Percentiles rank a stretch among this genome's conserved stretches.
These are phyloP conservation scores for Polyporus arcularius DNA, from an alignment of 768 basidiomycete genomes.

Conservation along the genomic window DNA sequence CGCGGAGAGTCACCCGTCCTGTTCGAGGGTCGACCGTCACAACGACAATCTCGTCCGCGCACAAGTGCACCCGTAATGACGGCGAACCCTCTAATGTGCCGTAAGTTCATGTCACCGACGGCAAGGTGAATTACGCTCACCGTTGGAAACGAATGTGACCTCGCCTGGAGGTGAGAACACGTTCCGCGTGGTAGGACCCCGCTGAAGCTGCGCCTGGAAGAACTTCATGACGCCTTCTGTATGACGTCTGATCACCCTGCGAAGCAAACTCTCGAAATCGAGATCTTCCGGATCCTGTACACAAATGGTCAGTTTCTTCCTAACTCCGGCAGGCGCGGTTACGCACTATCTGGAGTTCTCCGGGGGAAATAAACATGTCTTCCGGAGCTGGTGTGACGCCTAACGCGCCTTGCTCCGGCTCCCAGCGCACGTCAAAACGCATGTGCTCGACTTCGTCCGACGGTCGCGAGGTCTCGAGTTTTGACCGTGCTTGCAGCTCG, in stretches of 20 bases:
- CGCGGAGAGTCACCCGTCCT: slow-evolving; percentile 74
- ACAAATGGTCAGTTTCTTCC: neutral
- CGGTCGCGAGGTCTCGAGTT: slow-evolving; percentile 52
- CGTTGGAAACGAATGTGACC: slow-evolving; percentile 54
- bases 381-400: slow-evolving; percentile 57
- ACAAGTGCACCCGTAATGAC: slow-evolving; percentile 68
- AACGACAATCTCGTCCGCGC: slow-evolving; percentile 73
- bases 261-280: slow-evolving; percentile 73
- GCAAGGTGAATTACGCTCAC: slow-evolving; percentile 36
- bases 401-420: slow-evolving; percentile 66
- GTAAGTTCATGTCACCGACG: neutral
- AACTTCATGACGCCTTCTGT: slow-evolving; percentile 58
- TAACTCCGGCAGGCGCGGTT: neutral
- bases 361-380: slow-evolving; percentile 43
- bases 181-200: slow-evolving; percentile 46
- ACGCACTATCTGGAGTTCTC: slow-evolving; percentile 60
- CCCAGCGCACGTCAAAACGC: slow-evolving; percentile 75
- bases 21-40: slow-evolving; percentile 81
- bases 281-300: slow-evolving; percentile 63
- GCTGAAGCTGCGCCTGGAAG: slow-evolving; percentile 57
- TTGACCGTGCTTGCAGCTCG: slow-evolving; percentile 63
- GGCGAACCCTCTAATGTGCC: slow-evolving; percentile 47
- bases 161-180: slow-evolving; percentile 67
- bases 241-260: slow-evolving; percentile 65
- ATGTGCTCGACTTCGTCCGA: slow-evolving; percentile 79